These are phyloP conservation scores for Metschnikowia matae DNA, from an alignment of 805 yeast species.

Conservation along the genomic window DNA sequence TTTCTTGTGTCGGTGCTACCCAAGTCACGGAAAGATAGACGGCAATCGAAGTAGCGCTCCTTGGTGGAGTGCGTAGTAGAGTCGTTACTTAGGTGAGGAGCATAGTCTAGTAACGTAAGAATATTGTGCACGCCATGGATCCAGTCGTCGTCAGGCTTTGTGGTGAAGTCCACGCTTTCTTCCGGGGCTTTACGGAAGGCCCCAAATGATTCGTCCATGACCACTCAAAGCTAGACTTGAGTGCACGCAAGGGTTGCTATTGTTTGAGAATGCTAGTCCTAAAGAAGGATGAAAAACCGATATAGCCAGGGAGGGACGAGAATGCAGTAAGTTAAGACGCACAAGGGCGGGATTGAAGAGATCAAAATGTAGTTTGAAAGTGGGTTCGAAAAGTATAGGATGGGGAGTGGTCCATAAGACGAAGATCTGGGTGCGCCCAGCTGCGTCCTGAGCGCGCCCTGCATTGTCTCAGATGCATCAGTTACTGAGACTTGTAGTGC, in stretches of 20 bases:
- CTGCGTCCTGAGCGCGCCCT: constrained; percentile 1
- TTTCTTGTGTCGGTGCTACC: background rate
- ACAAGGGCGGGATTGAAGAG: background rate
- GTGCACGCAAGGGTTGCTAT: background rate
- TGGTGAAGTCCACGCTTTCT: constrained; percentile 7
- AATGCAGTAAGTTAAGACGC: background rate
- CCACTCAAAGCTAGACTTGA: background rate
- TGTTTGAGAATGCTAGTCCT: background rate
- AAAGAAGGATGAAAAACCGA: background rate
- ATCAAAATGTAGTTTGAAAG: background rate
- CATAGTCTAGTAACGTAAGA: constrained; percentile 6
- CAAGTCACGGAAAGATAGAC: constrained; percentile 1
- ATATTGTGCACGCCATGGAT: constrained; percentile 22
- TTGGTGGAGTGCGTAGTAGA: background rate
- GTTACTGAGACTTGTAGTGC: background rate
- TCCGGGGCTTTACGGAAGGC: constrained; percentile 5
- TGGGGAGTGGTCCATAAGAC: background rate
- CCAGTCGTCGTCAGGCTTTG: constrained; percentile 6
- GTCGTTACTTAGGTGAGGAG: background rate
- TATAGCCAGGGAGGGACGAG: background rate
- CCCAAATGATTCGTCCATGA: constrained; percentile 3
- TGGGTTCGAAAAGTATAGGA: background rate
- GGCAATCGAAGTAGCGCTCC: background rate
- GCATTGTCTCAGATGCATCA: background rate
- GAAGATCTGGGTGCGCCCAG: constrained; percentile 1